phyloP scores from a whole-genome alignment of 768 basidiomycete genomes.

The Rickenella mellea region DNA sequence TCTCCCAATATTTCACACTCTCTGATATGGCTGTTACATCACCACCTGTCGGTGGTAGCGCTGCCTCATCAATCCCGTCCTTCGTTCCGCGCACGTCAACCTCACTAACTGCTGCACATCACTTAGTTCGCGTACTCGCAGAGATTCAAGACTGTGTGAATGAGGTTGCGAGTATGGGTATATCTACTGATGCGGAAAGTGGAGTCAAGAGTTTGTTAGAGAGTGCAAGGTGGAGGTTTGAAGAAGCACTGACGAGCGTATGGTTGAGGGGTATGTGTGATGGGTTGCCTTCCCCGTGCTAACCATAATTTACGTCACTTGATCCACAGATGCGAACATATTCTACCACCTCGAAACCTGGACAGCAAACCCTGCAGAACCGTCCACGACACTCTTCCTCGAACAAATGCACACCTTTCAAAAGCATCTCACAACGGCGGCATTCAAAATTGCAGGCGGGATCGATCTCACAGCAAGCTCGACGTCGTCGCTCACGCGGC shows the following conservation, averaged over 20 bases:
- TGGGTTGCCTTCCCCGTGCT: background rate
- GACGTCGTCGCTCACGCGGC: constrained; percentile 38
- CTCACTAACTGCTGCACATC: constrained; percentile 74
- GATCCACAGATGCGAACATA: constrained; percentile 61
- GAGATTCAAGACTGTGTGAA: constrained; percentile 83
- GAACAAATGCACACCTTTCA: constrained; percentile 76
- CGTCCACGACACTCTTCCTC: constrained; percentile 66
- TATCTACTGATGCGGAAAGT: constrained; percentile 63
- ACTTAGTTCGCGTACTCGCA: constrained; percentile 66
- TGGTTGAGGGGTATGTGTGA: constrained; percentile 75
- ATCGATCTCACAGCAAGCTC: constrained; percentile 41
- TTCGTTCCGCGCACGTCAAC: constrained; percentile 69
- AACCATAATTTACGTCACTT: constrained; percentile 5
- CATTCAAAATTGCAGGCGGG: constrained; percentile 76
- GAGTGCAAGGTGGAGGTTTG: constrained; percentile 80
- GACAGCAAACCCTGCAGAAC: constrained; percentile 51
- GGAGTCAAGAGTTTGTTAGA: constrained; percentile 69
- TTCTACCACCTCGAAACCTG: constrained; percentile 87
- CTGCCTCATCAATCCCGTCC: constrained; percentile 31
- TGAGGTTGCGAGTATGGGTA: constrained; percentile 73
- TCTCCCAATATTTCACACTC: constrained; percentile 80
- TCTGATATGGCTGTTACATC: constrained; percentile 69
- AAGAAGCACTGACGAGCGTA: constrained; percentile 62
- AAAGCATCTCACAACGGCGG: constrained; percentile 60
- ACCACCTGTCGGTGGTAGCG: constrained; percentile 19